Conservation (phyloP, 805 yeast species). For the Zygoascus biomembranicola region DNA sequence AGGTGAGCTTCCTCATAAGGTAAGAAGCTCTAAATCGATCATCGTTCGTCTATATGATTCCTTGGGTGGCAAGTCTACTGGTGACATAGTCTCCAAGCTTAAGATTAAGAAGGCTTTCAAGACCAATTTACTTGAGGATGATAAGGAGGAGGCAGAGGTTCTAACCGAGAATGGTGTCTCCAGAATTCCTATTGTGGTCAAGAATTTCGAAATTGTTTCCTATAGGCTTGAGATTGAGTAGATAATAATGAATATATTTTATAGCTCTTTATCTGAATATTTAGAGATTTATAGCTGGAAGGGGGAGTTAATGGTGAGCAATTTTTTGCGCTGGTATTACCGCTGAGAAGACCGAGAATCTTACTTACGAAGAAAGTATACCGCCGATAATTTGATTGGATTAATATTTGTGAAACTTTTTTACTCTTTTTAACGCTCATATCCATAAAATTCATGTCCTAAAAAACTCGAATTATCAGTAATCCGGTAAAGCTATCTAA, state of each 20-base stretch:
- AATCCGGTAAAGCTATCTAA: not conserved
- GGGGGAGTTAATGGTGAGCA: no score
- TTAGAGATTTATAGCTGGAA: no score
- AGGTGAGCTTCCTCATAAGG: conserved; percentile 33
- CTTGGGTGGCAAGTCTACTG: conserved; percentile 63
- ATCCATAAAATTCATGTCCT: no score
- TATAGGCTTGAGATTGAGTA: conserved; percentile 34
- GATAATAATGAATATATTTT: not conserved
- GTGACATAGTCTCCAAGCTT: conserved; percentile 46
- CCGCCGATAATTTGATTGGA: no score
- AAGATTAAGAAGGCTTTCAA: conserved; percentile 44
- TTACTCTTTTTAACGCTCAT: no score
- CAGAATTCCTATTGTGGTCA: conserved; percentile 38
- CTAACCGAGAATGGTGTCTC: conserved; percentile 9
- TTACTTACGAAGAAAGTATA: no score
- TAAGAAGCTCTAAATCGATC: conserved; percentile 36
- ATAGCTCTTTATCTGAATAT: no score
- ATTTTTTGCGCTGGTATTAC: no score
- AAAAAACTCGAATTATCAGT: not conserved
- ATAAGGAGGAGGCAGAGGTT: conserved; percentile 13
- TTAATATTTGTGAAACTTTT: no score
- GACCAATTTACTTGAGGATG: conserved; percentile 24
- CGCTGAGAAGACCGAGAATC: no score
- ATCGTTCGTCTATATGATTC: conserved; percentile 75
- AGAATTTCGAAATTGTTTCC: conserved; percentile 74